A percentile compares a stretch with the other conserved stretches of the same genome.
Conservation (phyloP, 164 flowering plant genomes). For the Nymphaea colorata region DNA sequence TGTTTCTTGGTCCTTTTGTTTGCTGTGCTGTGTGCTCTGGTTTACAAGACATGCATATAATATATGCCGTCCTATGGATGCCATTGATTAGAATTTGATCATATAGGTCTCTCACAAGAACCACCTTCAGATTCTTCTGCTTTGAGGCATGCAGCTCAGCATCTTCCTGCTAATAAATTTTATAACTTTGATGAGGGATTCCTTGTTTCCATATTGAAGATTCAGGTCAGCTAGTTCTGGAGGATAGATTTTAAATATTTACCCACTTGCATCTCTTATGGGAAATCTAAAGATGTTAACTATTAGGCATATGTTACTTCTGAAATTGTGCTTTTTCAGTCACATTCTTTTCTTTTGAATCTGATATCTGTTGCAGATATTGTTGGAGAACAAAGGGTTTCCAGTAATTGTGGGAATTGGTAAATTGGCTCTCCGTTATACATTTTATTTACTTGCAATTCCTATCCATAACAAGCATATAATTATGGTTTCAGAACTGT, state of each 20-base stretch:
- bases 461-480: too few relatives aligned
- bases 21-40: neutral
- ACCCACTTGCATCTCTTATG: neutral
- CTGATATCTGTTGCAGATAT: conserved; percentile 47
- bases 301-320: neutral
- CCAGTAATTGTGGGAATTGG: conserved; percentile 99
- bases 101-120: conserved; percentile 48
- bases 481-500: too few relatives aligned
- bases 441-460: too few relatives aligned
- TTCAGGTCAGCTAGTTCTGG: conserved; percentile 49
- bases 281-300: neutral
- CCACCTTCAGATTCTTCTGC: conserved; percentile 80
- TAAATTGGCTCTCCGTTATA: too few relatives aligned
- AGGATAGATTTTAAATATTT: neutral
- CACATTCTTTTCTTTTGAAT: neutral
- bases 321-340: too few relatives aligned
- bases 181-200: conserved; percentile 90
- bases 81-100: neutral
- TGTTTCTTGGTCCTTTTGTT: neutral
- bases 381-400: conserved; percentile 87
- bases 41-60: too few relatives aligned
- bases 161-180: conserved; percentile 95
- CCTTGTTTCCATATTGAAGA: conserved; percentile 95
- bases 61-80: too few relatives aligned
- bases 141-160: conserved; percentile 72